Evolutionary conservation across 176 grass and related monocot genomes (phyloP), one percentile per base, ranked within the genome.

Genomic region (Oryza rufipogon): DNA sequence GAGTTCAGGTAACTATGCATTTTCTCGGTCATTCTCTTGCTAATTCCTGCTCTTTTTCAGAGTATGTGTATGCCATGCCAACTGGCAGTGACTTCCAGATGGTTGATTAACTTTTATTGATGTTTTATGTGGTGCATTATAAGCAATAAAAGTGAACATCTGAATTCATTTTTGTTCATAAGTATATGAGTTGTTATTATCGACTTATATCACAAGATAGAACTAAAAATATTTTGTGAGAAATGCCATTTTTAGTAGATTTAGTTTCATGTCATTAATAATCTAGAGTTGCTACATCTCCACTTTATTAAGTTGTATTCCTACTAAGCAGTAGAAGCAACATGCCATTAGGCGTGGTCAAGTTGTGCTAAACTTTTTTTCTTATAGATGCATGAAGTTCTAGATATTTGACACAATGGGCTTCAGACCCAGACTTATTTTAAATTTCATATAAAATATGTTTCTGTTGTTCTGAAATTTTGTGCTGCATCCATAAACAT

Each of bases 1-100:
- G 92, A 91, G 90, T 94, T 89, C 92, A 94, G 89, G 92, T 91
- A 89, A 25, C 19, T 26, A 48, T 63, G 19, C 44, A 52, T 19
- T 33, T 61, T 13, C 30, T 72, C n/a, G 64, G 6, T 38, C n/a
- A 65, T 68, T 39, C 14, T 49, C 22, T 73, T 48, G 22, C 23
- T 16, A 45, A 26, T 25, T 49, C 22, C 49, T 48, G 13, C 23
- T 16, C 44, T 28, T 14, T 26, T 49, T 30, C 13, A 26, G 11
- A 1, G 6, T 73, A 44, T 73, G 71, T 30, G 13, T 48, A 28
- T 73, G 12, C 25, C 42, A 73, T 48, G 44, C 15, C 70, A 47
- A 47, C n/a, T 73, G 26, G 42, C 11, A 22, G 41, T 26, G n/a
- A 15, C n/a, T 47, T 12, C 4, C 42, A 73, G 22, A 7, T 73